Conservation (phyloP, 129 eudicot species). For the Glebionis coronaria region DNA sequence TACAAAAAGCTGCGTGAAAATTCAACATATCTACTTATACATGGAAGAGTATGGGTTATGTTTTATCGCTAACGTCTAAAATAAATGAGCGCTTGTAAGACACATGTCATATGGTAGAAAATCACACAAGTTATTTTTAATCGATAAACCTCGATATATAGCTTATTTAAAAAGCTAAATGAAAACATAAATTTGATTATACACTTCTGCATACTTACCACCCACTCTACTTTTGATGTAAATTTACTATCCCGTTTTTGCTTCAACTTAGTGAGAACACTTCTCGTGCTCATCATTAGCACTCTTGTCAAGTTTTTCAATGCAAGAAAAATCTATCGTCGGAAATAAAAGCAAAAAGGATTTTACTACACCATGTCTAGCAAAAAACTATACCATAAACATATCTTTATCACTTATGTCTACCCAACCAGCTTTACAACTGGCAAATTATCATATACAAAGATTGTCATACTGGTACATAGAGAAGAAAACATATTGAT, state of each 20-base stretch:
- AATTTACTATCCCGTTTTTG: conserved; percentile 93
- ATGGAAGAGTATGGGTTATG: background rate
- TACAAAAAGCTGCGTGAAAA: background rate
- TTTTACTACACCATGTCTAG: background rate
- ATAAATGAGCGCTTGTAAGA: no score
- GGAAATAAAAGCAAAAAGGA: background rate
- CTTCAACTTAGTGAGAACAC: conserved; percentile 79
- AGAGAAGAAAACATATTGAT: background rate
- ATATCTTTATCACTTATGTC: conserved; percentile 88
- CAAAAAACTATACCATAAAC: conserved; percentile 55
- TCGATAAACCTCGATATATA: no score
- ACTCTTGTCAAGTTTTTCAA: conserved; percentile 91
- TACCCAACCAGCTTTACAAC: conserved; percentile 87
- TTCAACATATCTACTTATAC: background rate
- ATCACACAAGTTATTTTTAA: no score
- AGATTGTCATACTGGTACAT: background rate
- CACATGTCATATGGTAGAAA: no score
- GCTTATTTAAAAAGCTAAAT: background rate
- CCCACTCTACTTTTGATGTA: conserved; percentile 92
- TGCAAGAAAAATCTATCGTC: conserved; percentile 20
- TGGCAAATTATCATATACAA: conserved; percentile 29
- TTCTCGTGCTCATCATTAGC: conserved; percentile 93
- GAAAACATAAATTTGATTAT: background rate
- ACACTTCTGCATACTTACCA: conserved; percentile 40
- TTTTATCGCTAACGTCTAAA: background rate